These are phyloP conservation scores for Bjerkandera adusta DNA, from an alignment of 1,284 basidiomycete genomes.

Conservation along the genomic window DNA sequence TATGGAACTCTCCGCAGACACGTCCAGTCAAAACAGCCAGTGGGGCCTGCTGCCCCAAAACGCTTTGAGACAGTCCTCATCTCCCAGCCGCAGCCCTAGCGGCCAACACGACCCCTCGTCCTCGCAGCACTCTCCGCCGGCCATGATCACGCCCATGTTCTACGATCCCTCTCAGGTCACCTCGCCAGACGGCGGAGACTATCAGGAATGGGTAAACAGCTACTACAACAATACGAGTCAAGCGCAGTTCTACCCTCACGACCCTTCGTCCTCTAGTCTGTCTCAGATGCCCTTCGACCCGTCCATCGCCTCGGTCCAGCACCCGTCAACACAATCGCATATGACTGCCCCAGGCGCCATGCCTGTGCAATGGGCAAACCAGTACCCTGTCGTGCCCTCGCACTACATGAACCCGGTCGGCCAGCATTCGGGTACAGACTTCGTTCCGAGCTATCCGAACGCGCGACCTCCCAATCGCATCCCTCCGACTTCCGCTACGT, in stretches of 20 bases:
- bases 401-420: conserved; percentile 4
- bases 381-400: conserved; percentile 25
- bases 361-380: conserved; percentile 18
- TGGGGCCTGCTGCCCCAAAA: no score
- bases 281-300: conserved; percentile 10
- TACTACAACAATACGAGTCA: no score
- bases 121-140: neutral
- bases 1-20: conserved; percentile 3
- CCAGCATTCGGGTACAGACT: neutral
- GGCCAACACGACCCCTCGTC: neutral
- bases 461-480: neutral
- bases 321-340: neutral
- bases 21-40: no score
- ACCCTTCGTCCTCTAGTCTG: neutral
- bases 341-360: conserved; percentile 9
- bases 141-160: conserved; percentile 11
- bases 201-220: conserved; percentile 28
- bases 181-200: conserved; percentile 14
- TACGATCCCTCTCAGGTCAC: conserved; percentile 5
- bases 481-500: neutral
- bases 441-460: neutral
- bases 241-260: no score
- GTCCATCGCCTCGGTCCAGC: conserved; percentile 12
- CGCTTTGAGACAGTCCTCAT: no score
- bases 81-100: conserved; percentile 5